Evolutionary conservation across 176 grass and related monocot species (phyloP), one percentile per base, ranked within the genome.

Genomic region (Eleusine coracana): DNA sequence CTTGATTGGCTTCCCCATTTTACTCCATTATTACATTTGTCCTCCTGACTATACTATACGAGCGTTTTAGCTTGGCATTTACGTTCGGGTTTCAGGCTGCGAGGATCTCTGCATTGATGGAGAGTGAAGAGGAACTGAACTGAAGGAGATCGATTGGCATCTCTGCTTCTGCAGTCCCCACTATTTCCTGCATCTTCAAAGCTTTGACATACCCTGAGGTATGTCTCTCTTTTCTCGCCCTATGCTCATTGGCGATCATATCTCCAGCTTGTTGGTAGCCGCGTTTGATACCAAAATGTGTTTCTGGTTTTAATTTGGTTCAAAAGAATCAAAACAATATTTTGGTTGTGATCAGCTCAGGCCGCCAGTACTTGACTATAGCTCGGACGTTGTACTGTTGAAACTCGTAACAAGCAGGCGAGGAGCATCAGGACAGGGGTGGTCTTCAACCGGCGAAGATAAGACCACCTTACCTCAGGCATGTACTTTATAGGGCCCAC

Each of bases 61-160:
- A 46, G 44, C 44, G 44, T 46, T 46, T 46, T 46, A 46, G 11
- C 44, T 46, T 46, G 1, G 44, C 44, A 46, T 46, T 12, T 46
- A 11, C 40, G 40, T 42, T 42, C 40, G 40, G 31, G 31, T 10
- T 46, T 46, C 51, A 59, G 52, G 50, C 29, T 5, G 31, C 8
- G 21, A 50, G 45, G 45, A 71, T 48, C 36, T 20, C 45, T 71
- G 28, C 5, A 55, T 40, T 68, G 66, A 1, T 11, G 44, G 44
- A 46, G 44, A 46, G 44, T 74, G 72, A 31, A 74, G 48, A 52
- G 17, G 46, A 34, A 52, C 11, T 72, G n/a, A 73, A 74, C 10
- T 74, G 71, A 49, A 54, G 49, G 71, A 74, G 48, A 74, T 52
- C 29, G 31, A 66, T 17, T 64, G 27, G 38, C 7, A 62, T 28